These are phyloP conservation scores for Rhododendron molle DNA, from an alignment of 148 eudicot species.

Conservation along the genomic window DNA sequence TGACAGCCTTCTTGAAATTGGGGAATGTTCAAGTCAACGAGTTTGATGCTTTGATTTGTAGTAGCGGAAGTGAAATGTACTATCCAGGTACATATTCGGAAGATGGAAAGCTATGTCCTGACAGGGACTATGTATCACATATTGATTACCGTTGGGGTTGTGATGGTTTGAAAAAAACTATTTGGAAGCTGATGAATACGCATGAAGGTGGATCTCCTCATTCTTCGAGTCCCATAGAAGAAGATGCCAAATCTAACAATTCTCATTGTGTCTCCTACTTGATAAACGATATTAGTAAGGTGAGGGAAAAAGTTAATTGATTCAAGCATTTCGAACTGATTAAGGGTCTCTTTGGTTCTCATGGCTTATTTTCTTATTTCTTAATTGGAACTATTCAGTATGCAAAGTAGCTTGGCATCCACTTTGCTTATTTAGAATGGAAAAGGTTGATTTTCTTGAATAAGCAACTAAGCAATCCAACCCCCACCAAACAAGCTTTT, in stretches of 20 bases:
- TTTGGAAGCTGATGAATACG: slow-evolving; percentile 49
- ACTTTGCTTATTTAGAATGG: background rate
- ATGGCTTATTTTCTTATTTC: background rate
- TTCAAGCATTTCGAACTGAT: background rate
- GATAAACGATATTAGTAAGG: slow-evolving; percentile 56
- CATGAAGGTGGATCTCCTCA: slow-evolving; percentile 31
- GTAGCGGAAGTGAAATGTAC: slow-evolving; percentile 71
- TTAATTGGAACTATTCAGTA: background rate
- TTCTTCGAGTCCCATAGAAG: slow-evolving; percentile 27
- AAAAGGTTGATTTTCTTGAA: background rate
- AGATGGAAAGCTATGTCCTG: slow-evolving; percentile 45
- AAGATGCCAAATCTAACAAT: slow-evolving; percentile 52
- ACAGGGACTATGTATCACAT: slow-evolving; percentile 55
- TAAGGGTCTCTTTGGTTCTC: background rate
- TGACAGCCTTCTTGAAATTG: slow-evolving; percentile 36
- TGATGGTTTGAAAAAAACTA: slow-evolving; percentile 56
- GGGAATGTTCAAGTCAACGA: slow-evolving; percentile 55
- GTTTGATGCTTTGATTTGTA: slow-evolving; percentile 71
- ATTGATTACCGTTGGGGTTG: slow-evolving; percentile 77
- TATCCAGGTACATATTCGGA: slow-evolving; percentile 52
- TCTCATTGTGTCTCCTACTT: slow-evolving; percentile 59
- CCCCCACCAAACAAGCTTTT: background rate
- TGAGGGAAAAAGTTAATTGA: slow-evolving; percentile 5
- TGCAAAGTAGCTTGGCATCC: background rate
- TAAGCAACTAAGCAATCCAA: background rate